Conservation (phyloP, 257 asterid genomes). For the Salvia hispanica region DNA sequence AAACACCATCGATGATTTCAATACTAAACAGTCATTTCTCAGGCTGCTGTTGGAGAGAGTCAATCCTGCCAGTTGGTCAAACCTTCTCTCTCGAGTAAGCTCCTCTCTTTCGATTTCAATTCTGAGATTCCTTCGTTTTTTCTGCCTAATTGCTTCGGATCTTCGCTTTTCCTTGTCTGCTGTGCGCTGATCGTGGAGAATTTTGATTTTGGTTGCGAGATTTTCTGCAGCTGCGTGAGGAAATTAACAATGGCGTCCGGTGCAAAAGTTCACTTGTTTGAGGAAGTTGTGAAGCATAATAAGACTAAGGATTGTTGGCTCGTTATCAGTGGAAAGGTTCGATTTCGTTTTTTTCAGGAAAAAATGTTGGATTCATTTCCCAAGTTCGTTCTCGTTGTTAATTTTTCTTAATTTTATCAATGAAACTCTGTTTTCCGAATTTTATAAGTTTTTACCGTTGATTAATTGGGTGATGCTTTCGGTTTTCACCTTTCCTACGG, state of each 20-base stretch:
- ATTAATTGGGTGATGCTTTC: not conserved
- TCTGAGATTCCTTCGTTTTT: not conserved
- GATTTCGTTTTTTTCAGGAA: slow-evolving; percentile 2
- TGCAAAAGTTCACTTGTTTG: slow-evolving; percentile 54
- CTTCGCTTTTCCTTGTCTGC: not conserved
- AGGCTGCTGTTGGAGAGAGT: slow-evolving; percentile 5
- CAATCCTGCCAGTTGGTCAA: not conserved
- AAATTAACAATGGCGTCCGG: slow-evolving; percentile 60
- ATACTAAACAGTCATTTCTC: not conserved
- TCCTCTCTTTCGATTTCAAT: not conserved
- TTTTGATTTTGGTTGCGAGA: slow-evolving; percentile 7
- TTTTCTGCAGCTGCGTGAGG: slow-evolving; percentile 27
- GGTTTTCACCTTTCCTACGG: not conserved
- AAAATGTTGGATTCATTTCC: not conserved
- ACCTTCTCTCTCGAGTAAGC: slow-evolving; percentile 26
- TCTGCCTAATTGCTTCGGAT: slow-evolving; percentile 13
- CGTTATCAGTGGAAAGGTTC: slow-evolving; percentile 77
- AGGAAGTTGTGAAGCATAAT: slow-evolving; percentile 80
- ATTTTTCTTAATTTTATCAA: too few species aligned
- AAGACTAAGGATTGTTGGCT: slow-evolving; percentile 89
- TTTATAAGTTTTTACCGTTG: not conserved
- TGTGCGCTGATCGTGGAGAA: slow-evolving; percentile 10
- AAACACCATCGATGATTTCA: not conserved
- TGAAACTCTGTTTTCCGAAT: not conserved
- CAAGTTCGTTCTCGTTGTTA: not conserved